These are phyloP conservation scores for Kingdonia uniflora DNA, from an alignment of 164 flowering plant species.

Conservation along the genomic window DNA sequence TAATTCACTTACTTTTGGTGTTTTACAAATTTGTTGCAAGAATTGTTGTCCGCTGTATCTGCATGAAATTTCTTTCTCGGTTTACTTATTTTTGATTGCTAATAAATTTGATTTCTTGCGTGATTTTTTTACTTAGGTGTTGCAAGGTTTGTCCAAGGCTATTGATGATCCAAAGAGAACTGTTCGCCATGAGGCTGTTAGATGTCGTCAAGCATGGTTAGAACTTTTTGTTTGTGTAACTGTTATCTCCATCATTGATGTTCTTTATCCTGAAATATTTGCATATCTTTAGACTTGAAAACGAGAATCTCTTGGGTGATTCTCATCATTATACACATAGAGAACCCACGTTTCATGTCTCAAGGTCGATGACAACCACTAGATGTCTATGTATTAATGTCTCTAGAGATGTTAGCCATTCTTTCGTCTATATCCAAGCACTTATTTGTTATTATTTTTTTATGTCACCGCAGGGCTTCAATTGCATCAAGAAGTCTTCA, in stretches of 20 bases:
- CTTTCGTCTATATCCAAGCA: too few species aligned
- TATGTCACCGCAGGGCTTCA: constrained; percentile 32
- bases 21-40: neutral
- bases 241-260: too few species aligned
- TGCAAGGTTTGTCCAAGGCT: constrained; percentile 45
- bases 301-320: too few species aligned
- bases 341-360: neutral
- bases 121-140: constrained; percentile 52
- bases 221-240: neutral
- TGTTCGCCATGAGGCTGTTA: constrained; percentile 89
- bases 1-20: too few species aligned
- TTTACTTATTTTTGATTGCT: too few species aligned
- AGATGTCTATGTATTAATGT: neutral
- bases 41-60: too few species aligned
- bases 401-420: too few species aligned
- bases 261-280: neutral
- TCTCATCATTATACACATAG: too few species aligned
- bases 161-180: constrained; percentile 85
- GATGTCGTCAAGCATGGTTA: constrained; percentile 86
- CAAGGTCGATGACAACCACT: neutral
- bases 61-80: too few species aligned
- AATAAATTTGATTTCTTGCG: too few species aligned
- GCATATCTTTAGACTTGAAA: too few species aligned
- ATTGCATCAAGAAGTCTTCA: constrained; percentile 23
- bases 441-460: neutral